A percentile compares a stretch with the other conserved stretches of the same genome.
These are phyloP conservation scores for Sporisorium scitamineum DNA, from an alignment of 1,284 basidiomycete species.

Conservation along the genomic window DNA sequence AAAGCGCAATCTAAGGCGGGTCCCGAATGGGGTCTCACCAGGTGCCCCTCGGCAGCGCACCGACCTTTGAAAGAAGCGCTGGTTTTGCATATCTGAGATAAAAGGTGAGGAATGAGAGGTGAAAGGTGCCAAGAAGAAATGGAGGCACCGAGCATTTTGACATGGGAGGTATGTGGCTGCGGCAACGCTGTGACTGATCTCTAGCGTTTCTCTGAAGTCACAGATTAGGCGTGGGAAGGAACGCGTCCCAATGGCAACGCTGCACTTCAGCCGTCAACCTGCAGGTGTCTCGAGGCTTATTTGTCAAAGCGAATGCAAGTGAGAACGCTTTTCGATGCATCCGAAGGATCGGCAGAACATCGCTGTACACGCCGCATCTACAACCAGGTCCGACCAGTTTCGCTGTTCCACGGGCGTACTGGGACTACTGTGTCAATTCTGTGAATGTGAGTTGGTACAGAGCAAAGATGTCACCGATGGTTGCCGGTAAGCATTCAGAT, in stretches of 20 bases:
- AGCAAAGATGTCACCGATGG: background rate
- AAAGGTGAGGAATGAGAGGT: background rate
- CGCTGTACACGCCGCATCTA: background rate
- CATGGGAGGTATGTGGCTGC: background rate
- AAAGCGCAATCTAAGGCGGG: background rate
- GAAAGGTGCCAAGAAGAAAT: background rate
- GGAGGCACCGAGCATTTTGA: background rate
- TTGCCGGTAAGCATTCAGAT: slow-evolving; percentile 19
- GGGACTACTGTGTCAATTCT: background rate
- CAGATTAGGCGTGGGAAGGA: slow-evolving; percentile 15
- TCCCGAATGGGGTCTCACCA: background rate
- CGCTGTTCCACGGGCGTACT: slow-evolving; percentile 1
- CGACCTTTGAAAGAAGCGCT: background rate
- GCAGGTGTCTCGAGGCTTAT: background rate
- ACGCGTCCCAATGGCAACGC: background rate
- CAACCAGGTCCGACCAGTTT: background rate
- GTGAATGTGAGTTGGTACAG: background rate
- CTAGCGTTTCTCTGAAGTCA: slow-evolving; percentile 12
- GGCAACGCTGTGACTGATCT: background rate
- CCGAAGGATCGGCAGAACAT: background rate
- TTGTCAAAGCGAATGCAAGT: background rate
- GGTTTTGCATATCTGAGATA: background rate
- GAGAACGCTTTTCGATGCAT: background rate
- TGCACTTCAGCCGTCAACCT: background rate
- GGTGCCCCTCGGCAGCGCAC: background rate